Evolutionary conservation across 139 green algal species (phyloP).

Genomic region (Auxenochlorella pyrenoidosa): DNA sequence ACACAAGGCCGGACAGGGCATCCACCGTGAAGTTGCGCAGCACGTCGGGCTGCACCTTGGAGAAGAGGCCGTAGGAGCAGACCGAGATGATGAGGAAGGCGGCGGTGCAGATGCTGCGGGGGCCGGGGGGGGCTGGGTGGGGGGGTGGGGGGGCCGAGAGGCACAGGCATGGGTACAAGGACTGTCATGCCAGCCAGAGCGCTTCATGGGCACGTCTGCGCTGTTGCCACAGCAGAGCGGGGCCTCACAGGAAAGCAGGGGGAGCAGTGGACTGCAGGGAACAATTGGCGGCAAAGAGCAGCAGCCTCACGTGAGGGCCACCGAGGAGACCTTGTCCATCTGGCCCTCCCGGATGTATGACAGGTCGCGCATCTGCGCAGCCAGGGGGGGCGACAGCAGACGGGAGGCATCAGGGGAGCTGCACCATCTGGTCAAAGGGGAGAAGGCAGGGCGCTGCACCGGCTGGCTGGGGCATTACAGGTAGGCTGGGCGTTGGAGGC

Average conservation of each 20-base stretch:
- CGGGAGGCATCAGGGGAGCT: too few relatives aligned
- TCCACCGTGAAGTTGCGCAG: conserved; percentile 44
- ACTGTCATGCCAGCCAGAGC: too few relatives aligned
- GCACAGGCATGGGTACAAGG: neutral
- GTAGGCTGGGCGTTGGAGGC: too few relatives aligned
- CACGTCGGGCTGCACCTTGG: conserved; percentile 19
- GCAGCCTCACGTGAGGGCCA: conserved; percentile 18
- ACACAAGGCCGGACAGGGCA: conserved; percentile 22
- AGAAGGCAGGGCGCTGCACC: too few relatives aligned
- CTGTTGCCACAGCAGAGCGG: neutral
- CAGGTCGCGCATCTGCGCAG: conserved; percentile 25
- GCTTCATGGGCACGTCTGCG: too few relatives aligned
- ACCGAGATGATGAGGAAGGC: conserved; percentile 43
- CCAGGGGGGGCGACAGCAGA: neutral
- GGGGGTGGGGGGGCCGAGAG: neutral
- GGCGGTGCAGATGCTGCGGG: neutral
- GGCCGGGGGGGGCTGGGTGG: neutral
- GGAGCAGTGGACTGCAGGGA: too few relatives aligned
- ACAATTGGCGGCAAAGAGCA: too few relatives aligned
- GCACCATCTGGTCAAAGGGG: too few relatives aligned
- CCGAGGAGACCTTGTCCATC: conserved; percentile 1
- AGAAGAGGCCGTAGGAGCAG: conserved; percentile 42
- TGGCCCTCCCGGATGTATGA: conserved; percentile 14
- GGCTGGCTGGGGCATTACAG: too few relatives aligned
- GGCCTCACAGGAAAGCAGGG: too few relatives aligned